phyloP scores from a whole-genome alignment of 805 yeast genomes.

The Cyberlindnera galapagoensis region DNA sequence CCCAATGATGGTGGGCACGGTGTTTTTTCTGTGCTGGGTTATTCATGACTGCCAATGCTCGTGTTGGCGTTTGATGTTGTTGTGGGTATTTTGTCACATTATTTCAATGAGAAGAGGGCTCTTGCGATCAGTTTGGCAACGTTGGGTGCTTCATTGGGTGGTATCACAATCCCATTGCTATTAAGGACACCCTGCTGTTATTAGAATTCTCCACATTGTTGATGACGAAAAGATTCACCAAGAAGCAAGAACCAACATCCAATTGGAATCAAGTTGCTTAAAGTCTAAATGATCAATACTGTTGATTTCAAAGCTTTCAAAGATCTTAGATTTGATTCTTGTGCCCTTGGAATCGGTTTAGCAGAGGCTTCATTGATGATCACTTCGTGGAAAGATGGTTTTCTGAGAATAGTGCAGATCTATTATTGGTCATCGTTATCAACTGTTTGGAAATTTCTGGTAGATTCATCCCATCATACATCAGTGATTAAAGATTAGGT shows the following conservation, averaged over 20 bases:
- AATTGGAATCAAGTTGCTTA: neutral
- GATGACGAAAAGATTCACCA: slow-evolving; percentile 27
- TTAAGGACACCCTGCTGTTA: slow-evolving; percentile 35
- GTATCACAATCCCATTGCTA: slow-evolving; percentile 40
- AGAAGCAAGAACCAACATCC: slow-evolving; percentile 8
- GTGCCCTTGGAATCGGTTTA: slow-evolving; percentile 36
- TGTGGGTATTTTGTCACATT: slow-evolving; percentile 48
- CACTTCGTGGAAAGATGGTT: slow-evolving; percentile 39
- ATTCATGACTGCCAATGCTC: slow-evolving; percentile 42
- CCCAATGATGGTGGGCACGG: slow-evolving; percentile 31
- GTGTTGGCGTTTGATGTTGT: slow-evolving; percentile 42
- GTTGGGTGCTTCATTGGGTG: slow-evolving; percentile 46
- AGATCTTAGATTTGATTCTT: slow-evolving; percentile 38
- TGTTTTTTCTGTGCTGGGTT: slow-evolving; percentile 36
- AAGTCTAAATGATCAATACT: neutral
- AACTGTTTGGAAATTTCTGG: slow-evolving; percentile 40
- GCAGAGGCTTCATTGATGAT: slow-evolving; percentile 27
- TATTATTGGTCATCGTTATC: slow-evolving; percentile 37
- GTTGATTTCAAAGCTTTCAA: slow-evolving; percentile 31
- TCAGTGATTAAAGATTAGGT: slow-evolving; percentile 39
- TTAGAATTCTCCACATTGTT: slow-evolving; percentile 21
- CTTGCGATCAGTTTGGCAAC: slow-evolving; percentile 39
- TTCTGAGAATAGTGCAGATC: slow-evolving; percentile 34
- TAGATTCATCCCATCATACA: slow-evolving; percentile 34
- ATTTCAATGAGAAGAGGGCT: slow-evolving; percentile 37